Evolutionary conservation across 2,329 filamentous ascomycete species (phyloP).

Genomic region (Talaromyces piceae): DNA sequence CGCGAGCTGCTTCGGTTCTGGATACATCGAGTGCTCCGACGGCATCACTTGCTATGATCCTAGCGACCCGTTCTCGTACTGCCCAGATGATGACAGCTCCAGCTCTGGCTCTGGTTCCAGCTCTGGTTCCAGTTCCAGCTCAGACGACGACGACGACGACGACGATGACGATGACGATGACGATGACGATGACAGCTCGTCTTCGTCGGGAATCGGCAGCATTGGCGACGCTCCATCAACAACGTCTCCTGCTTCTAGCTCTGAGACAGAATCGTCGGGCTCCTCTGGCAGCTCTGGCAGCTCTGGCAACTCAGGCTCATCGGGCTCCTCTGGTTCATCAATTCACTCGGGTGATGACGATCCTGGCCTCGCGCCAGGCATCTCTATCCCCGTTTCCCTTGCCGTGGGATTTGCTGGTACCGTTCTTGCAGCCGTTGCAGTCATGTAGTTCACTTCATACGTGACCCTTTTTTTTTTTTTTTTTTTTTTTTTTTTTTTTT

Average conservation of each 20-base stretch:
- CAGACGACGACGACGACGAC: slow-evolving; percentile 1
- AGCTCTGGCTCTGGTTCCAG: not conserved
- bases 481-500: not conserved
- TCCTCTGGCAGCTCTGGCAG: not conserved
- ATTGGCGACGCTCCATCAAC: not conserved
- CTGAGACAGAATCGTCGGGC: not conserved
- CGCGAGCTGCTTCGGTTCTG: slow-evolving; percentile 8
- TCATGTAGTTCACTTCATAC: not conserved
- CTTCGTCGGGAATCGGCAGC: not conserved
- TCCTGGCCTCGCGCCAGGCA: not conserved
- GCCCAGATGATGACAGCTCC: not conserved
- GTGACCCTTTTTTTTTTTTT: not conserved
- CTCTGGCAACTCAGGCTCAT: not conserved
- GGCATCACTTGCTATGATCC: slow-evolving; percentile 1
- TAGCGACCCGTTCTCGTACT: not conserved
- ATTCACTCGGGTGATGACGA: not conserved
- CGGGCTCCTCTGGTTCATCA: not conserved
- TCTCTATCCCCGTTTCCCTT: slow-evolving; percentile 2
- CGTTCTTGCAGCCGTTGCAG: slow-evolving; percentile 5
- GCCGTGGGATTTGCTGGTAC: slow-evolving; percentile 1
- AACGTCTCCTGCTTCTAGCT: not conserved
- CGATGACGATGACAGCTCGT: not conserved
- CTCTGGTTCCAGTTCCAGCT: slow-evolving; percentile 1
- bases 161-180: too few relatives aligned
- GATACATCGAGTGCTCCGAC: slow-evolving; percentile 4